phyloP scores from a whole-genome alignment of 345 rosid genomes.

The Cardiospermum halicacabum region DNA sequence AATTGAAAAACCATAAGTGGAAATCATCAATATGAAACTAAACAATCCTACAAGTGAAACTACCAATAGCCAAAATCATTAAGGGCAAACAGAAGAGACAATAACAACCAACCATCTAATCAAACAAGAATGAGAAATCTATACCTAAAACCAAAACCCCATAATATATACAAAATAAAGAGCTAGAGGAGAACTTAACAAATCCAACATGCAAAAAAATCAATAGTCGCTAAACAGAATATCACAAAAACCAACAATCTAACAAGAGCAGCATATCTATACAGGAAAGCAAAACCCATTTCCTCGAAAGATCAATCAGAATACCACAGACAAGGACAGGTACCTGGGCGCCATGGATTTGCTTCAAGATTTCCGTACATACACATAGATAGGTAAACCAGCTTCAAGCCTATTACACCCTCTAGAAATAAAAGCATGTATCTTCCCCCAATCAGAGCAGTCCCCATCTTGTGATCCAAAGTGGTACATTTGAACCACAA shows the following conservation, averaged over 20 bases:
- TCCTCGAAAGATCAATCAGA: background rate
- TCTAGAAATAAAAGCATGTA: constrained; percentile 47
- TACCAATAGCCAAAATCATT: no score
- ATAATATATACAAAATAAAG: no score
- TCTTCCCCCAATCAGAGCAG: constrained; percentile 42
- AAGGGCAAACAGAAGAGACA: no score
- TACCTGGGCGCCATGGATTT: constrained; percentile 53
- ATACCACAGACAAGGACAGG: background rate
- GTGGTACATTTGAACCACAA: constrained; percentile 21
- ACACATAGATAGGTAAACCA: constrained; percentile 70
- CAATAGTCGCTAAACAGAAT: background rate
- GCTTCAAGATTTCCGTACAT: constrained; percentile 43
- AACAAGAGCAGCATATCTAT: background rate
- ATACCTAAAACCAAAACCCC: no score
- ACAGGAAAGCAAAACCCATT: no score
- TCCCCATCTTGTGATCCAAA: constrained; percentile 35
- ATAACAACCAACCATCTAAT: no score
- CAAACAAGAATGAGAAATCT: no score
- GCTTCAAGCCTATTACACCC: constrained; percentile 71
- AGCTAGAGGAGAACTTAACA: background rate
- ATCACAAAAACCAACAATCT: background rate
- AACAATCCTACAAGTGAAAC: no score
- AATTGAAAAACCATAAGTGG: background rate
- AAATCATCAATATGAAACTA: no score
- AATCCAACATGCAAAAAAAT: background rate